Evolutionary conservation across 495 filamentous ascomycete species (phyloP).

Genomic region (Penicillium lagena): DNA sequence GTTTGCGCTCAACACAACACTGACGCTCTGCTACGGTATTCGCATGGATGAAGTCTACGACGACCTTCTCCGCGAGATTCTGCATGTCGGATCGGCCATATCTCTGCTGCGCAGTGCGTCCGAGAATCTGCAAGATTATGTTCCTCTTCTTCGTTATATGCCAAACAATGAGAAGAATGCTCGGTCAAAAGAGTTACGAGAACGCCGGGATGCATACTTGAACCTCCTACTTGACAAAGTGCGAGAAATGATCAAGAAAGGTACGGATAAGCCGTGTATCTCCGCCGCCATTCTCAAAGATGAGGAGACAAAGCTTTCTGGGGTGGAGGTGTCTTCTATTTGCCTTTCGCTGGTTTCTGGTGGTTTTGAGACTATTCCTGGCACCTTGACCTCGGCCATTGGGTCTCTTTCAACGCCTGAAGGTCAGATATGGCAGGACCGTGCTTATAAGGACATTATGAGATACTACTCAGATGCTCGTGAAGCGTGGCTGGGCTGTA

Average conservation of each 20-base stretch:
- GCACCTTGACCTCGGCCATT: conserved; percentile 64
- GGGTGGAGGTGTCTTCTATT: conserved; percentile 67
- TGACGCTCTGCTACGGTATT: conserved; percentile 62
- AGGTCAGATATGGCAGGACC: conserved; percentile 57
- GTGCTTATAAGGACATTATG: conserved; percentile 58
- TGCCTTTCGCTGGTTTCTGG: conserved; percentile 72
- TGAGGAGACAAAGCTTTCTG: conserved; percentile 53
- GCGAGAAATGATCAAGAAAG: conserved; percentile 51
- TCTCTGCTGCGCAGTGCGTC: conserved; percentile 59
- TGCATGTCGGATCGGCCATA: conserved; percentile 54
- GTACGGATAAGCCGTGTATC: conserved; percentile 64
- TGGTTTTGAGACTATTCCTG: conserved; percentile 63
- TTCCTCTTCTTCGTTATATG: conserved; percentile 53
- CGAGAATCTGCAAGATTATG: conserved; percentile 68
- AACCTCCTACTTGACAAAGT: conserved; percentile 52
- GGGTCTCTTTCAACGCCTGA: conserved; percentile 56
- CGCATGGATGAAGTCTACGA: conserved; percentile 56
- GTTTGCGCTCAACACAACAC: conserved; percentile 58
- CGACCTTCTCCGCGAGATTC: conserved; percentile 54
- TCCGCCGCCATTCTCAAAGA: conserved; percentile 64
- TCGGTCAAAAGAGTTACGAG: conserved; percentile 48
- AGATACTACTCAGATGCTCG: conserved; percentile 52
- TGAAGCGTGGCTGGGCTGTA: conserved; percentile 58
- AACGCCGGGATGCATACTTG: conserved; percentile 51
- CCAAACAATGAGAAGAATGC: conserved; percentile 38